Evolutionary conservation across 805 yeast species (phyloP).

Genomic region (Blastobotrys chiropterorum): DNA sequence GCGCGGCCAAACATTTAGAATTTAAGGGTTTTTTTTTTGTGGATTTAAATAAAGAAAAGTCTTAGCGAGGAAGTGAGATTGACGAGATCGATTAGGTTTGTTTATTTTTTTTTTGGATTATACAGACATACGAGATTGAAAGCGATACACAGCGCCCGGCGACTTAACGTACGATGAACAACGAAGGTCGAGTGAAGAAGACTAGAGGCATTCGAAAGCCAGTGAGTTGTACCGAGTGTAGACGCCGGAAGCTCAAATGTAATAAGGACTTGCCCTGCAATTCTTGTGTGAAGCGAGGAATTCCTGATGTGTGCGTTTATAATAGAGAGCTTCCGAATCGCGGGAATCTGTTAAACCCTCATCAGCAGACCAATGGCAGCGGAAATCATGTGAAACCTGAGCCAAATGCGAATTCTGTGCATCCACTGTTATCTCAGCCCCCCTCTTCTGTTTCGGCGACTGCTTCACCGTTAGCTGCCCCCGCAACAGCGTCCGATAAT

Average conservation of each 20-base stretch:
- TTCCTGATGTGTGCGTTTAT: slow-evolving; percentile 2
- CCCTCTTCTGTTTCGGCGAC: too few relatives aligned
- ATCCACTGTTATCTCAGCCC: too few relatives aligned
- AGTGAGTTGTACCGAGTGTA: slow-evolving; percentile 10
- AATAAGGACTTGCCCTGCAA: slow-evolving; percentile 7
- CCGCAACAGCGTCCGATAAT: background rate
- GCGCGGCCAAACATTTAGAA: too few relatives aligned
- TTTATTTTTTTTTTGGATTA: background rate
- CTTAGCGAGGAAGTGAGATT: too few relatives aligned
- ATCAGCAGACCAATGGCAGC: slow-evolving; percentile 5
- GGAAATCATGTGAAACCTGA: too few relatives aligned
- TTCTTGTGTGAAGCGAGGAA: slow-evolving; percentile 8
- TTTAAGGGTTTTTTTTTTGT: too few relatives aligned
- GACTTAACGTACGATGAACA: too few relatives aligned
- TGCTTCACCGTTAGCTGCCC: too few relatives aligned
- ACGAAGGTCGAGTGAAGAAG: slow-evolving; percentile 4
- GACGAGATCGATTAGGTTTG: too few relatives aligned
- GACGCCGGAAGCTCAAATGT: slow-evolving; percentile 9
- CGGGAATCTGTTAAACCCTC: slow-evolving; percentile 1
- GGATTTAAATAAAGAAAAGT: too few relatives aligned
- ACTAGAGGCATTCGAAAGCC: slow-evolving; percentile 12
- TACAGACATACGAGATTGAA: background rate
- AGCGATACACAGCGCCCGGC: background rate
- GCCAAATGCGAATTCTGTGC: too few relatives aligned
- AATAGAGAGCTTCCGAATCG: background rate